Conservation (phyloP, 345 rosid species). For the Sisymbrium altissimum region DNA sequence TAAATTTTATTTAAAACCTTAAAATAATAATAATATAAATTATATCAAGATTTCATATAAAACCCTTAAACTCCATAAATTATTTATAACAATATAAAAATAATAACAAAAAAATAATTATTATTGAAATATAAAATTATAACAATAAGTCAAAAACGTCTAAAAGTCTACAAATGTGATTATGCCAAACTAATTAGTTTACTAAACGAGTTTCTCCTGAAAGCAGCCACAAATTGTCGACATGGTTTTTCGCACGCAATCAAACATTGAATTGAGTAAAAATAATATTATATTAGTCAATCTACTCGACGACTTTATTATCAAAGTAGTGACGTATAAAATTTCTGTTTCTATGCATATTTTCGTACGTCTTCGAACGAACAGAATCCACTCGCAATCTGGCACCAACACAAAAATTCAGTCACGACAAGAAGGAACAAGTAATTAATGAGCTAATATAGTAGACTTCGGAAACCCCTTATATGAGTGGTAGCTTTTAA, state of each 20-base stretch:
- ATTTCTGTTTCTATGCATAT: background rate
- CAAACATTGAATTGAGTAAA: background rate
- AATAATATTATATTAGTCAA: background rate
- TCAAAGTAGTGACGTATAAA: background rate
- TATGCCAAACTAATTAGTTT: background rate
- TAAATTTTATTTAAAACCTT: no score
- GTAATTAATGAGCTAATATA: background rate
- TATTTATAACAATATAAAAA: no score
- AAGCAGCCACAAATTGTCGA: background rate
- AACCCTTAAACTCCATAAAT: no score
- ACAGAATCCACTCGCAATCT: background rate
- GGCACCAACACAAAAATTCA: background rate
- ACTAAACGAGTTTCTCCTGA: background rate
- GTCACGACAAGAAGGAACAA: background rate
- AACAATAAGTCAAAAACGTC: background rate
- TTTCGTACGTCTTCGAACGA: background rate
- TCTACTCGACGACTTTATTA: background rate
- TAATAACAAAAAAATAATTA: no score
- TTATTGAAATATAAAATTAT: no score
- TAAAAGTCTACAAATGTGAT: background rate
- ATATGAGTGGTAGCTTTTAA: no score
- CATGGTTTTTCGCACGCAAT: background rate
- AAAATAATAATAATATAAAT: no score
- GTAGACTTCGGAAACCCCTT: no score
- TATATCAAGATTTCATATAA: no score